Evolutionary conservation across 2,329 filamentous ascomycete genomes (phyloP).

Genomic region (Gliomastix tumulicola): DNA sequence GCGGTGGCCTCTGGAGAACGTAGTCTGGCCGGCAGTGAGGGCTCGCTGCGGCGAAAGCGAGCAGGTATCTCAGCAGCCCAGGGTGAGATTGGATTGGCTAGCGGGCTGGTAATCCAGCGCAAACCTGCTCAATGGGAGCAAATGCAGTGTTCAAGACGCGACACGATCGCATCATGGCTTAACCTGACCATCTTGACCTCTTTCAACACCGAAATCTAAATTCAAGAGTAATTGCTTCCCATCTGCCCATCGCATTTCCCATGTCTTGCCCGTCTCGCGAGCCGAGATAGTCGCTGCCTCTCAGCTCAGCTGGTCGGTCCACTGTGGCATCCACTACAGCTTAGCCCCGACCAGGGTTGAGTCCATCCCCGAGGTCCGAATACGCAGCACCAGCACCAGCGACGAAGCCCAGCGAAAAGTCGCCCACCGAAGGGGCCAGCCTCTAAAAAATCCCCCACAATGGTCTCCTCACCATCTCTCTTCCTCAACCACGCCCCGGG

Average conservation of each 20-base stretch:
- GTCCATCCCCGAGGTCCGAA: slow-evolving; percentile 9
- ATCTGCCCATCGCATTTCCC: not conserved
- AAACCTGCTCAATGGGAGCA: slow-evolving; percentile 4
- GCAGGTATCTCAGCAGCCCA: no score
- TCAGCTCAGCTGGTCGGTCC: not conserved
- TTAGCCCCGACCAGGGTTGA: no score
- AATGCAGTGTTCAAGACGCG: no score
- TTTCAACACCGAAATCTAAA: slow-evolving; percentile 9
- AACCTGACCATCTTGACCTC: slow-evolving; percentile 13
- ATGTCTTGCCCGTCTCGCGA: no score
- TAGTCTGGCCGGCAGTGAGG: no score
- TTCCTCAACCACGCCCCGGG: not conserved
- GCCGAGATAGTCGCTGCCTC: not conserved
- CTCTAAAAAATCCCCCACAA: slow-evolving; percentile 5
- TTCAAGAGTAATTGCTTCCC: no score
- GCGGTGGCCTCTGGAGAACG: no score
- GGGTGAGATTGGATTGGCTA: not conserved
- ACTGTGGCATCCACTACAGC: not conserved
- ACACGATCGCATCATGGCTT: not conserved
- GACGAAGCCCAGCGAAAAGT: not conserved
- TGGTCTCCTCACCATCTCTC: slow-evolving; percentile 7
- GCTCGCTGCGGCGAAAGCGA: no score
- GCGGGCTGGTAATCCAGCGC: slow-evolving; percentile 2
- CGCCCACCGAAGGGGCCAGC: no score
- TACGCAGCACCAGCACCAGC: slow-evolving; percentile 14